Conservation (phyloP, 345 rosid genomes). For the Aethionema arabicum region DNA sequence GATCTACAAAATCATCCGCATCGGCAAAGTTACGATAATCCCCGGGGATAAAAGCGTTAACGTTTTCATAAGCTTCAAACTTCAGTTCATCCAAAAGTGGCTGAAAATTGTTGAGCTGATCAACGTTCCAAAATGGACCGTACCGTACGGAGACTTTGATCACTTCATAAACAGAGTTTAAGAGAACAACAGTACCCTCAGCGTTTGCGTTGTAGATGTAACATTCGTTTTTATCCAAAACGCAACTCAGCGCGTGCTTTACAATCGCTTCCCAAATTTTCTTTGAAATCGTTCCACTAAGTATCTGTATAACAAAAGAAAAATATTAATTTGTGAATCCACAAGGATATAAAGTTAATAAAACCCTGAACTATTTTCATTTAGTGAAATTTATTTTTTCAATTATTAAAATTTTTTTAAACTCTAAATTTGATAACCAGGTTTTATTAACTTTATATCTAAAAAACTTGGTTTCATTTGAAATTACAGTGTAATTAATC, state of each 20-base stretch:
- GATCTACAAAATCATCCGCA: not conserved
- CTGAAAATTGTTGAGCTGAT: constrained; percentile 40
- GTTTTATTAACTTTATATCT: no score
- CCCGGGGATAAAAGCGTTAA: constrained; percentile 17
- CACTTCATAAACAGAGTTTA: constrained; percentile 51
- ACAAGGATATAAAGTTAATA: no score
- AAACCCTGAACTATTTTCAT: no score
- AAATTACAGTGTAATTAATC: no score
- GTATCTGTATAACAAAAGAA: constrained; percentile 42
- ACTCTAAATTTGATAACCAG: no score
- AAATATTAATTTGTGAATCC: not conserved
- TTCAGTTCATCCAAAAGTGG: constrained; percentile 43
- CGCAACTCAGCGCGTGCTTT: constrained; percentile 61
- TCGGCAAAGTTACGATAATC: constrained; percentile 24
- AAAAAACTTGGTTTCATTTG: no score
- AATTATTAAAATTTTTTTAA: no score
- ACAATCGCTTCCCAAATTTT: constrained; percentile 57
- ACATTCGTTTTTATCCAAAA: constrained; percentile 45
- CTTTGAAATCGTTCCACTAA: constrained; percentile 44
- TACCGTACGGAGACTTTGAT: constrained; percentile 46
- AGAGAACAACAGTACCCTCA: constrained; percentile 35
- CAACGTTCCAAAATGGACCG: constrained; percentile 27
- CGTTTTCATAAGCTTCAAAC: constrained; percentile 50
- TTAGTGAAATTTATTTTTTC: no score
- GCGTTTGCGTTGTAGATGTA: constrained; percentile 39